A percentile compares a stretch with the other conserved stretches of the same genome.
Evolutionary conservation across 768 basidiomycete species (phyloP).

Genomic region (Kwoniella pini): DNA sequence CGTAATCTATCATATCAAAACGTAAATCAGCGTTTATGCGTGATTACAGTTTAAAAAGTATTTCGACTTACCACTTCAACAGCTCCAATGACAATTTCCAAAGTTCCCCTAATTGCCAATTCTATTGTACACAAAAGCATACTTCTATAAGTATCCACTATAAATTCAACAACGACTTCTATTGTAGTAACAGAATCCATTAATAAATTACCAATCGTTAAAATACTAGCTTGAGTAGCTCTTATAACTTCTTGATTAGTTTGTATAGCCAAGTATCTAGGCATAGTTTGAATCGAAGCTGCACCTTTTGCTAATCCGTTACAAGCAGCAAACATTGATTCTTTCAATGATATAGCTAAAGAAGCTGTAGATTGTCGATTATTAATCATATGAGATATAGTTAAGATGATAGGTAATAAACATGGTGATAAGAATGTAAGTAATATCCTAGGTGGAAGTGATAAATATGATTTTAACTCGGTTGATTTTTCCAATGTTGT

Average conservation of each 20-base stretch:
- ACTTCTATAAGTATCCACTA: constrained; percentile 87
- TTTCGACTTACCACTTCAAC: constrained; percentile 74
- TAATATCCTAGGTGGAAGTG: constrained; percentile 77
- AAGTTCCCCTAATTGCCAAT: constrained; percentile 76
- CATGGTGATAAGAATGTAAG: constrained; percentile 90
- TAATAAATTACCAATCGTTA: constrained; percentile 72
- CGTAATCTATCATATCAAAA: constrained; percentile 63
- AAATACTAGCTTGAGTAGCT: constrained; percentile 75
- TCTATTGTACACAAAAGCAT: constrained; percentile 93
- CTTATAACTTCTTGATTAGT: constrained; percentile 77
- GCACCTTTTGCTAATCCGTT: constrained; percentile 80
- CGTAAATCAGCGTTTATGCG: background rate
- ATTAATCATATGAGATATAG: constrained; percentile 76
- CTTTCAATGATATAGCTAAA: constrained; percentile 69
- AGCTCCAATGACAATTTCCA: constrained; percentile 76
- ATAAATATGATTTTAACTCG: constrained; percentile 75
- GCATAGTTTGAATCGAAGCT: constrained; percentile 78
- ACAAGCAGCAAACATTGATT: constrained; percentile 77
- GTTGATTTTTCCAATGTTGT: background rate
- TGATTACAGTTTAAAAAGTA: no score
- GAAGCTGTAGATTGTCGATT: constrained; percentile 71
- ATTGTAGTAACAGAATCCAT: constrained; percentile 69
- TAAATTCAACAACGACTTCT: constrained; percentile 86
- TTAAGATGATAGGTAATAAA: constrained; percentile 81
- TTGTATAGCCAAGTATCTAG: constrained; percentile 80